Base-by-base conservation (phyloP, 148 eudicot species). In the Arbutus unedo region DNA sequence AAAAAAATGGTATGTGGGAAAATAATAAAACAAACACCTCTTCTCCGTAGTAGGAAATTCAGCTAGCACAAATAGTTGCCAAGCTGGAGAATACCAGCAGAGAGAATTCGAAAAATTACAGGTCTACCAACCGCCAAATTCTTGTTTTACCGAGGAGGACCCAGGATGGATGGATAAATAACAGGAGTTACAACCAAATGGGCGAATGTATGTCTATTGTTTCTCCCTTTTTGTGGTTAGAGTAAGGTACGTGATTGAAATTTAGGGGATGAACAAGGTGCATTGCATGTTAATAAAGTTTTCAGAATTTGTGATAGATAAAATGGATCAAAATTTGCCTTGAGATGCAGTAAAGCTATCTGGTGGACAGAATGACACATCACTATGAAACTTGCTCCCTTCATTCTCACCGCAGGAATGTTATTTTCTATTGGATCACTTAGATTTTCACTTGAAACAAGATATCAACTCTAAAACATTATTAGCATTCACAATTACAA, bases 311-410 rank as follows among this genome's bases (percentile, higher is more conserved):
- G 44, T 18, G 4, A 18, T 59, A 59, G 66, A 64, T 25, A 23
- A 74, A 74, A 48, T 48, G 77, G 77, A 74, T 48, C 54, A 38
- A 74, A 45, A 73, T 6, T 45, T 73, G 25, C 53, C 76, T 49
- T 21, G 78, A 23, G 59, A 51, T 76, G 41, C 44, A 51, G 59
- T 2, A 76, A 76, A 76, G 53, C 76, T 47, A 73, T 73, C 23
- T 73, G 50, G 45, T 72, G 9, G n/a, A 74, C 56, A 74, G 49
- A 23, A 74, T 74, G 18, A 74, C 18, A 50, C 44, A 57, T n/a
- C 14, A 23, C 43, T 50, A 76, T 23, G 59, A 51, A 21, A 51
- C n/a, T 19, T 43, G 23, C 4, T 6, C 38, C 50, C 25, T 45
- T 76, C 16, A 51, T 50, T 75, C 56, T 75, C 78, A 49, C 38